Percentiles rank a stretch among this genome's conserved stretches.
These are phyloP conservation scores for Paraphysoderma sedebokerense DNA, from an alignment of 371 early-diverging fungal species.

Conservation along the genomic window DNA sequence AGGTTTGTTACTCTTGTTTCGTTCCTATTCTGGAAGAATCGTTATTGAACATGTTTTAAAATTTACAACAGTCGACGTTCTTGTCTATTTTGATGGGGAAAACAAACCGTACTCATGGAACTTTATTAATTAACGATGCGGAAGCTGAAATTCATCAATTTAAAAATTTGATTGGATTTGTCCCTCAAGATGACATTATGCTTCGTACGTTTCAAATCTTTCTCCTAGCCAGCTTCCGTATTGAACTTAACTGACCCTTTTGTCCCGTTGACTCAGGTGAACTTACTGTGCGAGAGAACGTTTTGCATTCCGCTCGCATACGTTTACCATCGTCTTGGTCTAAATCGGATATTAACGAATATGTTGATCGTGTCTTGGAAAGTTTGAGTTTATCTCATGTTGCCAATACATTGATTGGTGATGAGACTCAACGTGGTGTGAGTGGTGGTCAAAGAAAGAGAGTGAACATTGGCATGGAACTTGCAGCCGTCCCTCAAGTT, in stretches of 20 bases:
- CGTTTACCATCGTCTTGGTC: slow-evolving; percentile 41
- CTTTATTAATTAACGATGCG: neutral
- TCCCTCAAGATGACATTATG: neutral
- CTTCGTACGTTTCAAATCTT: too few relatives aligned
- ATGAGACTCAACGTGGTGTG: neutral
- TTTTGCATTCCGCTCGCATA: slow-evolving; percentile 52
- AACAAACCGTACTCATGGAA: neutral
- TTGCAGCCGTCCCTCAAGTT: slow-evolving; percentile 55
- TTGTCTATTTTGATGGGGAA: slow-evolving; percentile 17
- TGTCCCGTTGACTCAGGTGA: too few relatives aligned
- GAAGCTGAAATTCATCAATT: neutral
- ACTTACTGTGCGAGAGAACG: slow-evolving; percentile 22
- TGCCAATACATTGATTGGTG: slow-evolving; percentile 36
- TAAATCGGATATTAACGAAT: slow-evolving; percentile 39
- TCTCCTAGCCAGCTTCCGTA: too few relatives aligned
- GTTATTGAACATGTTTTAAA: slow-evolving; percentile 56
- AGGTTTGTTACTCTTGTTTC: too few relatives aligned
- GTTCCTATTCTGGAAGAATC: too few relatives aligned
- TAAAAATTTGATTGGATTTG: neutral
- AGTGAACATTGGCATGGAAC: slow-evolving; percentile 23
- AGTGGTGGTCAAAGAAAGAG: slow-evolving; percentile 4
- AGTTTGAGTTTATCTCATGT: slow-evolving; percentile 43
- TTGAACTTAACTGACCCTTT: too few relatives aligned
- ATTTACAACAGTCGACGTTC: slow-evolving; percentile 14
- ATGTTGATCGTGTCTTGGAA: slow-evolving; percentile 47